A percentile compares a stretch with the other conserved stretches of the same genome.
Evolutionary conservation across 371 early-diverging fungal genomes (phyloP).

Genomic region (Saksenaea oblongispora): DNA sequence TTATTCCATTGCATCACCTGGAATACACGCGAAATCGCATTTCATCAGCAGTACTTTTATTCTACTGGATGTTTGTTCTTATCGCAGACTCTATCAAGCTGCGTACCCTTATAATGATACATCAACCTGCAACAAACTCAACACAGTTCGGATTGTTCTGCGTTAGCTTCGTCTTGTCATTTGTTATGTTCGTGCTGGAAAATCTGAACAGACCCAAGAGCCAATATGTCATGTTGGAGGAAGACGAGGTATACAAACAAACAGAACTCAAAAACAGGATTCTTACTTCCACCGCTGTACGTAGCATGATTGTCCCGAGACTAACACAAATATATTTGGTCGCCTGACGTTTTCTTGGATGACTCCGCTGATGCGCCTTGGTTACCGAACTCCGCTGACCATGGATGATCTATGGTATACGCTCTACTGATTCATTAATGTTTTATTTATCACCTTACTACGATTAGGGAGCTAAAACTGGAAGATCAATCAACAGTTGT

Average conservation of each 20-base stretch:
- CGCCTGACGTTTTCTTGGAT: conserved; percentile 90
- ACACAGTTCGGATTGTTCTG: conserved; percentile 45
- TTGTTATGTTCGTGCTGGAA: conserved; percentile 64
- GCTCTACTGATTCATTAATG: neutral
- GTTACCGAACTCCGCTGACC: conserved; percentile 72
- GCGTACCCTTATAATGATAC: conserved; percentile 55
- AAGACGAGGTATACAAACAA: conserved; percentile 39
- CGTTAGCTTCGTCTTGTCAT: conserved; percentile 38
- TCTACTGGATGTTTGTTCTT: conserved; percentile 77
- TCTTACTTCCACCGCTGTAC: neutral
- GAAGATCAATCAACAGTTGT: conserved; percentile 69
- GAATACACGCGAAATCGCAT: conserved; percentile 69
- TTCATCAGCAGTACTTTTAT: conserved; percentile 69
- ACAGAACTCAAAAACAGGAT: neutral
- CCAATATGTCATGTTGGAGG: conserved; percentile 63
- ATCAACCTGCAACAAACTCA: conserved; percentile 30
- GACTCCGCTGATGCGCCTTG: conserved; percentile 83
- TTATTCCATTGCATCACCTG: conserved; percentile 60
- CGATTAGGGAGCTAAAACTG: conserved; percentile 58
- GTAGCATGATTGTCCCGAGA: conserved; percentile 70
- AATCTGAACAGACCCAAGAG: conserved; percentile 57
- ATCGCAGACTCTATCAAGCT: conserved; percentile 52
- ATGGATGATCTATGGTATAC: conserved; percentile 81
- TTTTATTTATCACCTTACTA: neutral
- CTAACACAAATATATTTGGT: conserved; percentile 84